Evolutionary conservation across 805 yeast species (phyloP).

Genomic region (Candida ovalis): DNA sequence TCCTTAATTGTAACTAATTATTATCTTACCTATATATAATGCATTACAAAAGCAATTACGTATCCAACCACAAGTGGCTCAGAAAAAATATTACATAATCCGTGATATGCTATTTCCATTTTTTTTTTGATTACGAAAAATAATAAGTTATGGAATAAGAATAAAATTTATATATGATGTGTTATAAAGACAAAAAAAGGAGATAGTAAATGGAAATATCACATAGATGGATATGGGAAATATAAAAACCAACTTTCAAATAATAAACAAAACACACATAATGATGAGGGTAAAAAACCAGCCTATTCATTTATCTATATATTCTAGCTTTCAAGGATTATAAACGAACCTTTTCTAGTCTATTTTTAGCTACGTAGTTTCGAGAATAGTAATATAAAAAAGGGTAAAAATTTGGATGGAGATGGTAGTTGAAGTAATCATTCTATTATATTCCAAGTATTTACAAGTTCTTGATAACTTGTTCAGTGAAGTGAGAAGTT

Average conservation of each 20-base stretch:
- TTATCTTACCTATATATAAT: too few relatives aligned
- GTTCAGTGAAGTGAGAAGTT: conserved; percentile 85
- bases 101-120: background rate
- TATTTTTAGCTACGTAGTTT: too few relatives aligned
- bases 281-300: background rate
- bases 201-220: background rate
- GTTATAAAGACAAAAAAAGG: background rate
- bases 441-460: background rate
- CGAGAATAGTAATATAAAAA: too few relatives aligned
- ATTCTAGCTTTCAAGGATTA: too few relatives aligned
- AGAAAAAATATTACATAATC: background rate
- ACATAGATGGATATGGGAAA: background rate
- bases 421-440: background rate
- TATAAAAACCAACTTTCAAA: background rate
- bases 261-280: background rate
- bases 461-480: conserved; percentile 78
- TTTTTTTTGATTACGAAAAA: background rate
- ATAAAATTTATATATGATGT: background rate
- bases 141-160: background rate
- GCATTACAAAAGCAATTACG: background rate
- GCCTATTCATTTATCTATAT: background rate
- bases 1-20: too few relatives aligned
- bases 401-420: too few relatives aligned
- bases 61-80: background rate
- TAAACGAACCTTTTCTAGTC: too few relatives aligned